A percentile compares a stretch with the other conserved stretches of the same genome.
phyloP scores from a whole-genome alignment of 2,329 filamentous ascomycete genomes.

The Truncatella angustata region DNA sequence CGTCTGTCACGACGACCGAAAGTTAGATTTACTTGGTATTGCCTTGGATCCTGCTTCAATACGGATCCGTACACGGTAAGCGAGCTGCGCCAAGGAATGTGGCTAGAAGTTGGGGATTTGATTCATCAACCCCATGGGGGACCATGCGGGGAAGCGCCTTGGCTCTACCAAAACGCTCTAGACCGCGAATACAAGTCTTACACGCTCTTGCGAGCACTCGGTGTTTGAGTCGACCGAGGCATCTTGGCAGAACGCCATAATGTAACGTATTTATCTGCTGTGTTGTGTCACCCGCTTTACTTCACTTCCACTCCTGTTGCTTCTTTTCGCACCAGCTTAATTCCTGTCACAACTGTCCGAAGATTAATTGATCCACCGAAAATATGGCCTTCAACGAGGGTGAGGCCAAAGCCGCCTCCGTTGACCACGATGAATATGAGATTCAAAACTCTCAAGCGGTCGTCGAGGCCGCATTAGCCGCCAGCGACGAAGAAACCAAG shows the following conservation, averaged over 20 bases:
- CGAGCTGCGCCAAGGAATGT: background rate
- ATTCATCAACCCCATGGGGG: background rate
- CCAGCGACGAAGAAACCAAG: conserved; percentile 26
- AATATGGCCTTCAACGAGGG: background rate
- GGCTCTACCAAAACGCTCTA: background rate
- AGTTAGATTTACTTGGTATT: background rate
- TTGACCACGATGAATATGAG: conserved; percentile 22
- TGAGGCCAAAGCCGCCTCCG: background rate
- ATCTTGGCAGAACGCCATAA: background rate
- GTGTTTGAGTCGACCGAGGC: background rate
- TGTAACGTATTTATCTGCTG: background rate
- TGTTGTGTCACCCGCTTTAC: background rate
- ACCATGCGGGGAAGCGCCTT: background rate
- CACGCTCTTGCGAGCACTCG: background rate
- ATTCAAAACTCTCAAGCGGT: conserved; percentile 23
- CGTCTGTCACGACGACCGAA: background rate
- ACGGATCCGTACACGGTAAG: background rate
- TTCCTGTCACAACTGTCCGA: background rate
- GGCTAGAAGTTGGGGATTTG: background rate
- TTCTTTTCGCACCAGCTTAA: background rate
- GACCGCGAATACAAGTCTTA: background rate
- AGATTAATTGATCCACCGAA: background rate
- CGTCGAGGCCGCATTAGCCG: conserved; percentile 31
- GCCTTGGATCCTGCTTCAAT: background rate
- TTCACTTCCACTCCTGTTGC: background rate